phyloP scores from a whole-genome alignment of 1,139 yeast species.

The Geotrichum fermentans region DNA sequence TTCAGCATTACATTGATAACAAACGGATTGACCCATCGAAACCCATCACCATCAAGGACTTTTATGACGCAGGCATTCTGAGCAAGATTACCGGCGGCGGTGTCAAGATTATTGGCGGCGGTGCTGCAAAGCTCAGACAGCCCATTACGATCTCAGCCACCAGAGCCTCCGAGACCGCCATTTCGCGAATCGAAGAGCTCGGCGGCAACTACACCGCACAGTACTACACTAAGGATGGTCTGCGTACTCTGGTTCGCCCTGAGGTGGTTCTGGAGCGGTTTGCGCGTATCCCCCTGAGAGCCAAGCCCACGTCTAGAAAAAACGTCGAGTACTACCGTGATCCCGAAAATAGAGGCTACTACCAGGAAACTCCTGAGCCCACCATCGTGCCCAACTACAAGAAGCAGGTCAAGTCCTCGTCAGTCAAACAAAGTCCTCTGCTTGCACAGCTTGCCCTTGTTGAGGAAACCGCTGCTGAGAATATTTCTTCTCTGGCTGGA shows the following conservation, averaged over 20 bases:
- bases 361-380: slow-evolving; percentile 40
- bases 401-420: slow-evolving; percentile 23
- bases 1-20: slow-evolving; percentile 44
- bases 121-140: slow-evolving; percentile 51
- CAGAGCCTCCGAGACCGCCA: slow-evolving; percentile 71
- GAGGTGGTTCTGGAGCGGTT: slow-evolving; percentile 58
- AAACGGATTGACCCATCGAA: slow-evolving; percentile 49
- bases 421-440: slow-evolving; percentile 29
- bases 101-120: slow-evolving; percentile 71
- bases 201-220: slow-evolving; percentile 74
- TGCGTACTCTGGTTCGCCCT: slow-evolving; percentile 74
- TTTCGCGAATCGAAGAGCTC: slow-evolving; percentile 60
- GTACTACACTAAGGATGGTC: slow-evolving; percentile 61
- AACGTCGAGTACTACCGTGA: slow-evolving; percentile 75
- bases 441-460: slow-evolving; percentile 29
- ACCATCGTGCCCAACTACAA: slow-evolving; percentile 31
- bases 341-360: slow-evolving; percentile 70
- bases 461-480: slow-evolving; percentile 19
- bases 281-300: slow-evolving; percentile 78
- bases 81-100: slow-evolving; percentile 72
- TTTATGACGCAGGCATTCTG: slow-evolving; percentile 66
- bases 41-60: slow-evolving; percentile 65
- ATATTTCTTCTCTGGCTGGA: slow-evolving; percentile 25
- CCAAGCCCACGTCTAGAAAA: slow-evolving; percentile 80
- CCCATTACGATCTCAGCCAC: slow-evolving; percentile 70